Evolutionary conservation across 1,284 basidiomycete species (phyloP).

Genomic region (Rhodotorula sp.): DNA sequence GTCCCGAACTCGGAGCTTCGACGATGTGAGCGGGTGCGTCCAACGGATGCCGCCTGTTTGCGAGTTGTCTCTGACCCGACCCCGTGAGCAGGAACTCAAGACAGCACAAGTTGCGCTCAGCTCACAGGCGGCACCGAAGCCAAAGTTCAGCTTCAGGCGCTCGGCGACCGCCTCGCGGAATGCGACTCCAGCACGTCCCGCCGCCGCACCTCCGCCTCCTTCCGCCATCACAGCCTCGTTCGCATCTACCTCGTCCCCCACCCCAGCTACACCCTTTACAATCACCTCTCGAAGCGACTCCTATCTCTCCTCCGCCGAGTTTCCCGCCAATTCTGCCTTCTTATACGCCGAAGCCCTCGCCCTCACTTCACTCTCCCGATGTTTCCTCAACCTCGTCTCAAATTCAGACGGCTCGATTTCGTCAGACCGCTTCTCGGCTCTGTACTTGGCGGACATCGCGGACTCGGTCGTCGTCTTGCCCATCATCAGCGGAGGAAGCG

Average conservation of each 20-base stretch:
- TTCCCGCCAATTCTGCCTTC: background rate
- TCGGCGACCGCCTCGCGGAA: background rate
- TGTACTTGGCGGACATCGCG: slow-evolving; percentile 17
- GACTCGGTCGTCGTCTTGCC: slow-evolving; percentile 20
- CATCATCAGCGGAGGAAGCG: slow-evolving; percentile 1
- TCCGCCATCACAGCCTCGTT: background rate
- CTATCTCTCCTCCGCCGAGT: slow-evolving; percentile 11
- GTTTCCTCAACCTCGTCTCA: slow-evolving; percentile 21
- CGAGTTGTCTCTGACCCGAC: background rate
- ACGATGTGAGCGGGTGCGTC: slow-evolving; percentile 24
- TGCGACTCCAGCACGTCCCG: background rate
- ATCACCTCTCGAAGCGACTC: background rate
- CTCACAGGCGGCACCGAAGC: slow-evolving; percentile 3
- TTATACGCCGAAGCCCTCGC: slow-evolving; percentile 1
- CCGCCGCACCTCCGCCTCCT: background rate
- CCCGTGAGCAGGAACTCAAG: slow-evolving; percentile 22
- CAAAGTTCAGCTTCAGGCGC: slow-evolving; percentile 34
- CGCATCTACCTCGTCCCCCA: background rate
- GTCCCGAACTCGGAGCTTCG: slow-evolving; percentile 23
- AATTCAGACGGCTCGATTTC: background rate
- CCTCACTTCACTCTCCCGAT: slow-evolving; percentile 4
- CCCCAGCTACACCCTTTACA: slow-evolving; percentile 11
- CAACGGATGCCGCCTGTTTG: background rate
- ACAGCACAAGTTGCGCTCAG: background rate
- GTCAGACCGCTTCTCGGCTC: background rate